A percentile compares a stretch with the other conserved stretches of the same genome.
Evolutionary conservation across 306 rosid genomes (phyloP).

Genomic region (Pachyrhizus erosus): DNA sequence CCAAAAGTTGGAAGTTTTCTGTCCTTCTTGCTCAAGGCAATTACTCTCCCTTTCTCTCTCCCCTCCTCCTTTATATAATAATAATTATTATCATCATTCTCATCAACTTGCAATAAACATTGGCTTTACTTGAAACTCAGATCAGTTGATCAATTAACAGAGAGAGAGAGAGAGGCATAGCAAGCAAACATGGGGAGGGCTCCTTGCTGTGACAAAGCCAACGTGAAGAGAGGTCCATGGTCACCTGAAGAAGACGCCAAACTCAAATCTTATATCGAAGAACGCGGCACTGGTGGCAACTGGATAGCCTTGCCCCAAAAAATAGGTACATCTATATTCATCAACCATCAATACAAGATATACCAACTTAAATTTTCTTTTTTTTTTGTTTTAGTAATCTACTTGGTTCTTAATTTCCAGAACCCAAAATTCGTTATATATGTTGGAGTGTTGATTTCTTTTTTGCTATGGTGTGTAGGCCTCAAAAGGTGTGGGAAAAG

Average conservation of each 20-base stretch:
- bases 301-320: conserved; percentile 86
- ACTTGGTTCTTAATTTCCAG: neutral
- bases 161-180: neutral
- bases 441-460: neutral
- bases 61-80: conserved; percentile 14
- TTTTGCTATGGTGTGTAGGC: conserved; percentile 45
- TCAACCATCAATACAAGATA: neutral
- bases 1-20: conserved; percentile 36
- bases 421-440: neutral
- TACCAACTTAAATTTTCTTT: neutral
- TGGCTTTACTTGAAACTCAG: conserved; percentile 40
- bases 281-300: conserved; percentile 32
- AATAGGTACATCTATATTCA: conserved; percentile 50
- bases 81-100: conserved; percentile 6
- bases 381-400: neutral
- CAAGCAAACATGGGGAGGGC: conserved; percentile 76
- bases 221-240: conserved; percentile 49
- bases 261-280: conserved; percentile 40
- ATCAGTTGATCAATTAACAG: conserved; percentile 29
- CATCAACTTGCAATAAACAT: conserved; percentile 33
- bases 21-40: conserved; percentile 65
- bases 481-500: conserved; percentile 71
- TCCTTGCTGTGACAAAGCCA: conserved; percentile 96
- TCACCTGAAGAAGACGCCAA: conserved; percentile 43
- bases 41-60: conserved; percentile 35